Evolutionary conservation across 139 green algal genomes (phyloP), one percentile per base, ranked within the genome.

Genomic region (Chlamydomonas eustigma): DNA sequence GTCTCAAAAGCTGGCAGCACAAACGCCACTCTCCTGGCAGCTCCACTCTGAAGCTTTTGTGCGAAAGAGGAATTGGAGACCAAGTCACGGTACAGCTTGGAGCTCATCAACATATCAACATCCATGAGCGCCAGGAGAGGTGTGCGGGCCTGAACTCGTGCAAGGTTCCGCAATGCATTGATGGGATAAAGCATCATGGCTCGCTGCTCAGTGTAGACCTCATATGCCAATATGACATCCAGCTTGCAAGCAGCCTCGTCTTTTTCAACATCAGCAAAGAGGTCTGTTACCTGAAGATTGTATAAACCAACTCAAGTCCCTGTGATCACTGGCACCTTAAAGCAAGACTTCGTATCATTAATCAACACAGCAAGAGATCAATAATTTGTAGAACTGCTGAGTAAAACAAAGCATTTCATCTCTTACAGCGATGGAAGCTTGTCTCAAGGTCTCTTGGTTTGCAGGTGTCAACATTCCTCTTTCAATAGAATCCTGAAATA

Each of bases 141-240:
- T 22, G 80, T 85, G 51, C 80, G 80, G 0, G 80, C 80, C 64
- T 79, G 75, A 30, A 44, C 50, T 18, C 30, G 34, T 6, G 30
- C 28, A 22, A 76, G 37, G 65, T 85, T 85, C 30, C 80, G 71
- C 63, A 85, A 39, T 5, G 68, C 50, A 52, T 85, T 85, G 51
- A 85, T 77, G 5, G 80, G 80, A 72, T 85, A 85, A 1, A 85
- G 80, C 51, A 81, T 64, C 66, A 80, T 74, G 18, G 75, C 75
- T 25, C 64, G 30, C 2, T 4, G 3, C 36, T 74, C 68, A 37
- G 36, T 58, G 68, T 51, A 79, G 22, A 79, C 64, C 75, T 79
- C 75, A 24, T 74, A 75, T 39, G 74, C 39, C 3, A 79, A 34
- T 24, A 79, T 71, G 32, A 79, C 50, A 32, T 79, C 75, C 25